Evolutionary conservation across 2,329 filamentous ascomycete species (phyloP).

Genomic region (Aspergillus neotritici): DNA sequence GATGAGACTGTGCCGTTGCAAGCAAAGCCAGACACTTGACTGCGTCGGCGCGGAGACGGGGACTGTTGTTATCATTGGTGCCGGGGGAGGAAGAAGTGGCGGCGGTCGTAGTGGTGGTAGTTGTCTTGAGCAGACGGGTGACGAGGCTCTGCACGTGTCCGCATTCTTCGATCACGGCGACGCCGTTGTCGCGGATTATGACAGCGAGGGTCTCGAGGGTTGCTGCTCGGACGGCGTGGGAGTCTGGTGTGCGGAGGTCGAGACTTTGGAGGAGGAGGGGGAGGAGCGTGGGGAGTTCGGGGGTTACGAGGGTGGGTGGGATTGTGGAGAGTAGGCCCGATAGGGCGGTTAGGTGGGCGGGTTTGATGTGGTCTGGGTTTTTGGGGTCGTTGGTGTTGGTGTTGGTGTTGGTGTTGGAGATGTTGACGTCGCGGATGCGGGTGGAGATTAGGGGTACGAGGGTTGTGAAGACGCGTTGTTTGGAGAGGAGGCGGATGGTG

Average conservation of each 20-base stretch:
- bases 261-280: conserved; percentile 59
- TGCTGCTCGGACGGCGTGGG: conserved; percentile 53
- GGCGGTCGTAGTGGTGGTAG: too few relatives aligned
- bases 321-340: conserved; percentile 57
- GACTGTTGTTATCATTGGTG: conserved; percentile 14
- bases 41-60: conserved; percentile 31
- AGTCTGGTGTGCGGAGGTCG: conserved; percentile 46
- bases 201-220: conserved; percentile 56
- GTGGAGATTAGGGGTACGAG: conserved; percentile 53
- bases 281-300: conserved; percentile 53
- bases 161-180: conserved; percentile 44
- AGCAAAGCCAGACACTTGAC: conserved; percentile 37
- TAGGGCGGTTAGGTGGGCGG: conserved; percentile 59
- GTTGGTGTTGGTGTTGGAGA: conserved; percentile 29
- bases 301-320: conserved; percentile 54
- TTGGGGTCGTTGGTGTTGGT: conserved; percentile 17
- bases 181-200: conserved; percentile 54
- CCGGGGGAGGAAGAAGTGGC: too few relatives aligned
- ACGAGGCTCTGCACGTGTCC: conserved; percentile 56
- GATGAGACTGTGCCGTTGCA: conserved; percentile 22
- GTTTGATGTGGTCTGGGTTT: conserved; percentile 41
- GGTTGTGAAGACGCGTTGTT: conserved; percentile 59
- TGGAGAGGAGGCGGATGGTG: conserved; percentile 56
- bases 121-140: conserved; percentile 49
- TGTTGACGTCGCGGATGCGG: conserved; percentile 44